Conservation (phyloP, 1,284 basidiomycete genomes). For the Marasmius oreades region DNA sequence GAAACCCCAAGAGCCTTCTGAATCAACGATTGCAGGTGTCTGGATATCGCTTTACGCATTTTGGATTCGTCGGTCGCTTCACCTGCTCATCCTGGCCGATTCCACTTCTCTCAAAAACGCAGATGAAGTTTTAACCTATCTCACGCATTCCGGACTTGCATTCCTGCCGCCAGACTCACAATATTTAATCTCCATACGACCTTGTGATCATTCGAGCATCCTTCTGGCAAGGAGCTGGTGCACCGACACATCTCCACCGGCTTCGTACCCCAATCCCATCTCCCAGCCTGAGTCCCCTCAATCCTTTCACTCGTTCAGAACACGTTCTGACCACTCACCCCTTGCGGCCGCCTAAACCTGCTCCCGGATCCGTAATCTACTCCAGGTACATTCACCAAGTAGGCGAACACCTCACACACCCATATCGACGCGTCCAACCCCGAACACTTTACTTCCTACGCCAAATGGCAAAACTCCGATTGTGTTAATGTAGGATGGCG, state of each 20-base stretch:
- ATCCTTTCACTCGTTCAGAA: slow-evolving; percentile 15
- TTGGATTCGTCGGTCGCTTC: slow-evolving; percentile 13
- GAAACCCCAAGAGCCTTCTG: neutral
- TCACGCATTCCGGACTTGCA: slow-evolving; percentile 15
- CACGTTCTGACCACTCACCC: slow-evolving; percentile 18
- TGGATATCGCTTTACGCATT: slow-evolving; percentile 16
- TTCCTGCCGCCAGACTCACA: slow-evolving; percentile 12
- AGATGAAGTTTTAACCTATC: slow-evolving; percentile 9
- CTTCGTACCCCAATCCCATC: slow-evolving; percentile 11
- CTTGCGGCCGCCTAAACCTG: slow-evolving; percentile 18
- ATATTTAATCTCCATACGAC: slow-evolving; percentile 5
- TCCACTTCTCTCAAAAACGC: neutral
- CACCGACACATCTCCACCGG: slow-evolving; percentile 10
- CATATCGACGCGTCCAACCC: slow-evolving; percentile 17
- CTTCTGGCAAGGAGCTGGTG: slow-evolving; percentile 19
- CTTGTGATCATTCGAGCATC: slow-evolving; percentile 14
- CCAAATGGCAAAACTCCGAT: slow-evolving; percentile 17
- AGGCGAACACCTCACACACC: slow-evolving; percentile 12
- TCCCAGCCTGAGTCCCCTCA: slow-evolving; percentile 7
- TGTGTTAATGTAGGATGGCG: slow-evolving; percentile 18
- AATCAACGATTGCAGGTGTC: slow-evolving; percentile 5
- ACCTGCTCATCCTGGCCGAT: slow-evolving; percentile 10
- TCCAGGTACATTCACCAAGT: slow-evolving; percentile 14
- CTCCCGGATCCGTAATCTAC: slow-evolving; percentile 16
- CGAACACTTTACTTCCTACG: slow-evolving; percentile 14